phyloP scores from a whole-genome alignment of 1,139 yeast species.

The Yamadazyma dushanensis region DNA sequence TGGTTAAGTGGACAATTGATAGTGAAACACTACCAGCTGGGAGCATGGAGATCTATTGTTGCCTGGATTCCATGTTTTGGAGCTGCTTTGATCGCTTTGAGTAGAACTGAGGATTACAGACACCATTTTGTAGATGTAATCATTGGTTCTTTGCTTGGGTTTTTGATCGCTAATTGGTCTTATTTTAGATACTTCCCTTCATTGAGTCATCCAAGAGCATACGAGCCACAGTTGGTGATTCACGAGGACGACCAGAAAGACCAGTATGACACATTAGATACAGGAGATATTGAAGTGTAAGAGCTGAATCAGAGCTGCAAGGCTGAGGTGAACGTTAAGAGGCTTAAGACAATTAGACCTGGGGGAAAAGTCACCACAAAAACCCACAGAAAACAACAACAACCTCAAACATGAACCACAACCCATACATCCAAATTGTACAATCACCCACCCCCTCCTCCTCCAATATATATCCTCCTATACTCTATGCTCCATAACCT shows the following conservation, averaged over 20 bases:
- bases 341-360: no score
- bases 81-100: conserved; percentile 66
- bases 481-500: no score
- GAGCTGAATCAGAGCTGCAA: no score
- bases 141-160: conserved; percentile 59
- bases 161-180: conserved; percentile 33
- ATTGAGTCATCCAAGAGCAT: conserved; percentile 19
- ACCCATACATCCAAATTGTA: no score
- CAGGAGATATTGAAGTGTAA: no score
- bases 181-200: conserved; percentile 40
- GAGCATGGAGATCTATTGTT: conserved; percentile 54
- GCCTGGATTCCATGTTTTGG: conserved; percentile 45
- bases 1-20: conserved; percentile 67
- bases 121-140: conserved; percentile 74
- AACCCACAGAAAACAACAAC: no score
- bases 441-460: no score
- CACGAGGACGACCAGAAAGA: conserved; percentile 12
- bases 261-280: no score
- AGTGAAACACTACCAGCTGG: conserved; percentile 36
- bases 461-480: no score
- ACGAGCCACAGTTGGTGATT: conserved; percentile 22
- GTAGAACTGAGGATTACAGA: conserved; percentile 76
- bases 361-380: no score
- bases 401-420: no score
- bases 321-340: no score